Percentiles rank a stretch among this genome's conserved stretches.
Evolutionary conservation across 441 rosid species (phyloP).

Genomic region (Populus hybrid): DNA sequence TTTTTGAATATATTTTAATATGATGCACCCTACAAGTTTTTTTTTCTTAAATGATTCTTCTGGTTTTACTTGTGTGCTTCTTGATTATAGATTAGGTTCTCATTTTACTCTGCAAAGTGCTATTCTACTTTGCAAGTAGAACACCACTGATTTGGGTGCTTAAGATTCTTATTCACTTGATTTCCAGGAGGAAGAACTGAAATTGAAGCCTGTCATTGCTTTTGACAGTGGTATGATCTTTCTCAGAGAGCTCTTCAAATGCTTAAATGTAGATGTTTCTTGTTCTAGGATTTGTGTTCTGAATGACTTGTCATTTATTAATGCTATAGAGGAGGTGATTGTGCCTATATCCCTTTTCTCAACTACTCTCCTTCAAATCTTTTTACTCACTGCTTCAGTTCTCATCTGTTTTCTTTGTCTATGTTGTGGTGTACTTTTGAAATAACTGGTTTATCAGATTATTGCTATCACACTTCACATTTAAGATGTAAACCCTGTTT

Average conservation of each 20-base stretch:
- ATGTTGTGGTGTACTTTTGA: neutral
- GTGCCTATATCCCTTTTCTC: neutral
- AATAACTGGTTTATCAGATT: neutral
- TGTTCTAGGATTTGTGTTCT: neutral
- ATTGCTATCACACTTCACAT: neutral
- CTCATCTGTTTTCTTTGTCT: neutral
- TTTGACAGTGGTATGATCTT: no score
- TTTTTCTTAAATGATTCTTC: neutral
- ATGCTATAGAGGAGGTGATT: neutral
- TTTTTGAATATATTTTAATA: neutral
- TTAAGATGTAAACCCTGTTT: conserved; percentile 1
- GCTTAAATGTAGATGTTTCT: neutral
- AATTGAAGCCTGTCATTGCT: conserved; percentile 58
- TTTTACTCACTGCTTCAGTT: neutral
- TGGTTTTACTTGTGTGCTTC: neutral
- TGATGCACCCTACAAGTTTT: neutral
- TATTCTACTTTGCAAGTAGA: neutral
- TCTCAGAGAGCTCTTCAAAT: no score
- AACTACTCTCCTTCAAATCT: neutral
- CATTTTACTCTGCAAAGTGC: neutral
- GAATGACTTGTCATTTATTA: neutral
- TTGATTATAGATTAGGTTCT: neutral
- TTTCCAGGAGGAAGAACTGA: conserved; percentile 88
- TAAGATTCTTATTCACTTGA: conserved; percentile 10
- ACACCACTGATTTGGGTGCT: neutral